Base-by-base conservation (phyloP, 257 asterid species). In the Salvia hispanica region DNA sequence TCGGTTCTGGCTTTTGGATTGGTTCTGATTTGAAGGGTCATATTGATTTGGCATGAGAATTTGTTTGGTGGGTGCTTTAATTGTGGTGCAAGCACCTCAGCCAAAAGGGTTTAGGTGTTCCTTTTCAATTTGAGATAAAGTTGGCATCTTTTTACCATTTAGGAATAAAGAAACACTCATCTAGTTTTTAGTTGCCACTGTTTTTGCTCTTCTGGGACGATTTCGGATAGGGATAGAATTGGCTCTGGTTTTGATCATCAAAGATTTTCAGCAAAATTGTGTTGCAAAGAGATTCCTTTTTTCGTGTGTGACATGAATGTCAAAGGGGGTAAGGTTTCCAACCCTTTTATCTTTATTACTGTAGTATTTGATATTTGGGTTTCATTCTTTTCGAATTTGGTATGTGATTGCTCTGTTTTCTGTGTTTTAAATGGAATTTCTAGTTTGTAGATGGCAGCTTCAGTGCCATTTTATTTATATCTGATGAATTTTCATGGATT, bases 31-130 rank as follows among this genome's bases (percentile, higher is more conserved):
- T 50, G 50, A 58, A 62, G 43, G 73, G 46, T 66, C 45, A 3
- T 2, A 56, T 10, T 70, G 70, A 58, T 34, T 68, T 62, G 64
- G 72, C 18, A 12, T 33, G 64, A 58, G 31, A 40, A 48, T 21
- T 53, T 15, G 62, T 54, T 64, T 54, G 45, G 69, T 61, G 57
- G 73, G 37, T 57, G 56, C 65, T 46, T 72, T 71, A 66, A 48
- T 74, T 66, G 72, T 67, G 73, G 73, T 64, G 65, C 74, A 45
- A 43, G 62, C 66, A 16, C 70, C 72, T 25, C 10, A 58, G 53
- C 48, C 28, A 18, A 48, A 72, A 54, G 59, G 55, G 52, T 45
- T 15, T 45, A 0, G 50, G 28, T n/a, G 39, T 40, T 42, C 64
- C 70, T 68, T 62, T 45, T 74, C 50, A 12, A 48, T 51, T 67